A percentile compares a stretch with the other conserved stretches of the same genome.
phyloP scores from a whole-genome alignment of 176 grass and related monocot species.

The Luzula sylvatica region DNA sequence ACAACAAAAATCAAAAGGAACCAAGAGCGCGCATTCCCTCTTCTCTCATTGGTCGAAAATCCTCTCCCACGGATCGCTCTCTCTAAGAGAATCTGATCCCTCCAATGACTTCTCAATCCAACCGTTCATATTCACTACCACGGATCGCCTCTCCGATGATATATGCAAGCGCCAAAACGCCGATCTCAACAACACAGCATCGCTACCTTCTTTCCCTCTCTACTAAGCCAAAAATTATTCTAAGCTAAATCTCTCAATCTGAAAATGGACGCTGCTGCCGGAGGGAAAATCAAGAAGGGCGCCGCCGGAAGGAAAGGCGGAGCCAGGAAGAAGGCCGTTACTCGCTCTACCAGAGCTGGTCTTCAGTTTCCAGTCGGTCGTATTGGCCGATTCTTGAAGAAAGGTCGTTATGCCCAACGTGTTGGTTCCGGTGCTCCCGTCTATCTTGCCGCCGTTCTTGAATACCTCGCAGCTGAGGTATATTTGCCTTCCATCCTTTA shows the following conservation, averaged over 20 bases:
- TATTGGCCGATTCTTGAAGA: conserved; percentile 13
- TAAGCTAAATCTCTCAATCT: neutral
- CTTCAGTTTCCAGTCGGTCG: conserved; percentile 32
- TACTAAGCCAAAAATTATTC: neutral
- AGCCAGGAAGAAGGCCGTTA: conserved; percentile 20
- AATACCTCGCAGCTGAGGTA: conserved; percentile 12
- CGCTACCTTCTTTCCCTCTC: neutral
- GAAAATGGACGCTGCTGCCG: conserved; percentile 9
- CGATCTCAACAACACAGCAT: neutral
- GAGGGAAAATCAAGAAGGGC: conserved; percentile 20
- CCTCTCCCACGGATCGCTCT: neutral
- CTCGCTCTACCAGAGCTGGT: conserved; percentile 10
- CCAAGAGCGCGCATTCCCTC: neutral
- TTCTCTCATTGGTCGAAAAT: neutral
- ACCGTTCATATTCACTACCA: neutral
- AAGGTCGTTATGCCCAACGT: conserved; percentile 10
- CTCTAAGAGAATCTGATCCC: neutral
- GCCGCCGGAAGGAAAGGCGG: conserved; percentile 24
- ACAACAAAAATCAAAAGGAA: conserved; percentile 2
- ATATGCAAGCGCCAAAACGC: neutral
- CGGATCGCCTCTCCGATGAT: conserved; percentile 3
- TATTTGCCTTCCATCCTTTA: neutral
- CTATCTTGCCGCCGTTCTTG: conserved; percentile 3
- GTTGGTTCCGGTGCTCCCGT: conserved; percentile 12
- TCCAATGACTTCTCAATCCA: neutral